phyloP scores from a whole-genome alignment of 1,284 basidiomycete species.

The Phellinidium pouzarii region DNA sequence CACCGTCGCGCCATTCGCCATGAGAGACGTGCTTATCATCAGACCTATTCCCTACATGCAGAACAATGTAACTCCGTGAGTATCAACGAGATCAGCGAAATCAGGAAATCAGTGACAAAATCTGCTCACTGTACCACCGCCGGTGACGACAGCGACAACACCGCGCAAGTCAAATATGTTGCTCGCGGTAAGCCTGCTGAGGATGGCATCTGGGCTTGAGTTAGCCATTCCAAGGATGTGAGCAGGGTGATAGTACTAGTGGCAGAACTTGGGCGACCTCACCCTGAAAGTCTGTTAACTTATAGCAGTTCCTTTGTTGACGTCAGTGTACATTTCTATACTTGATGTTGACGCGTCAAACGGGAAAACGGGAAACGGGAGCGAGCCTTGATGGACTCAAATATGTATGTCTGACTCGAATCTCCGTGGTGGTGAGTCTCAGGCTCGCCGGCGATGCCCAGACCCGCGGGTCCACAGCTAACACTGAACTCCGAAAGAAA shows the following conservation, averaged over 20 bases:
- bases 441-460: too few relatives aligned
- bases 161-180: slow-evolving; percentile 39
- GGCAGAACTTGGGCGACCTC: neutral
- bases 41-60: slow-evolving; percentile 38
- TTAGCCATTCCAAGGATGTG: slow-evolving; percentile 8
- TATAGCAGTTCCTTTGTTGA: neutral
- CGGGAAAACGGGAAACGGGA: too few relatives aligned
- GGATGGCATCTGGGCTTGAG: slow-evolving; percentile 28
- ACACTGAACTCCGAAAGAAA: too few relatives aligned
- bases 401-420: too few relatives aligned
- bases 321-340: neutral
- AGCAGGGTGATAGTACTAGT: too few relatives aligned
- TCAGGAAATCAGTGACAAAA: neutral
- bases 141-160: slow-evolving; percentile 43
- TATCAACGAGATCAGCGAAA: neutral
- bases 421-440: too few relatives aligned
- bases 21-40: slow-evolving; percentile 40
- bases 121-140: slow-evolving; percentile 37
- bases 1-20: slow-evolving; percentile 45
- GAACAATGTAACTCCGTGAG: neutral
- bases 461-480: too few relatives aligned
- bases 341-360: too few relatives aligned
- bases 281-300: neutral
- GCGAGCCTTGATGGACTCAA: too few relatives aligned
- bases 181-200: slow-evolving; percentile 32